phyloP scores from a whole-genome alignment of 805 yeast species.

The Wickerhamomyces chambardii region DNA sequence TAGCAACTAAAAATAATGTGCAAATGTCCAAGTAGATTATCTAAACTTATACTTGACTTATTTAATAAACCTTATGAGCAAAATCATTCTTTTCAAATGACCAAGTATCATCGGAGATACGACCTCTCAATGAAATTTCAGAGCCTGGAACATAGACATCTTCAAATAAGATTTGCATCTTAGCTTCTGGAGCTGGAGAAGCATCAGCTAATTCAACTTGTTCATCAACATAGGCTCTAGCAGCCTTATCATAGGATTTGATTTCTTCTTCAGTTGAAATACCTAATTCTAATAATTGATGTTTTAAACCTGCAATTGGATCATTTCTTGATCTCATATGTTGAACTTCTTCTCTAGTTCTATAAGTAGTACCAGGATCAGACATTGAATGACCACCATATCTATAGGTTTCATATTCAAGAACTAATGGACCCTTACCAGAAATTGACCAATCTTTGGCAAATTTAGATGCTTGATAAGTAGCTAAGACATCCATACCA shows the following conservation, averaged over 20 bases:
- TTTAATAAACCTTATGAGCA: constrained; percentile 21
- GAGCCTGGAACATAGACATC: constrained; percentile 95
- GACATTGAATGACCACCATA: constrained; percentile 99
- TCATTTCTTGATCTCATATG: constrained; percentile 98
- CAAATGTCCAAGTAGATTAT: no score
- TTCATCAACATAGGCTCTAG: constrained; percentile 91
- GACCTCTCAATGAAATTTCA: constrained; percentile 93
- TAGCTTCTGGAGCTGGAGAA: constrained; percentile 92
- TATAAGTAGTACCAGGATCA: constrained; percentile 99
- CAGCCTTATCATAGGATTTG: constrained; percentile 90
- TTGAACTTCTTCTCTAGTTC: constrained; percentile 99
- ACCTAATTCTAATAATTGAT: constrained; percentile 68
- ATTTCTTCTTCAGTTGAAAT: constrained; percentile 93
- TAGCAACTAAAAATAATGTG: no score
- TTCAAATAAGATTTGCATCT: constrained; percentile 89
- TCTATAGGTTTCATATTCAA: constrained; percentile 98
- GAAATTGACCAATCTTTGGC: constrained; percentile 93
- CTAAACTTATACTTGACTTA: no score
- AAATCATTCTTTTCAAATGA: constrained; percentile 47
- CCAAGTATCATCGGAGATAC: constrained; percentile 95
- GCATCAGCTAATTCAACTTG: constrained; percentile 92
- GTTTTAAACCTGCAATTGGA: constrained; percentile 95
- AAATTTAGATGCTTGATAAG: constrained; percentile 91
- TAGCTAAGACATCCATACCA: constrained; percentile 97
- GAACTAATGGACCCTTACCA: constrained; percentile 93